phyloP scores from a whole-genome alignment of 768 basidiomycete species.

The Suillus subluteus region DNA sequence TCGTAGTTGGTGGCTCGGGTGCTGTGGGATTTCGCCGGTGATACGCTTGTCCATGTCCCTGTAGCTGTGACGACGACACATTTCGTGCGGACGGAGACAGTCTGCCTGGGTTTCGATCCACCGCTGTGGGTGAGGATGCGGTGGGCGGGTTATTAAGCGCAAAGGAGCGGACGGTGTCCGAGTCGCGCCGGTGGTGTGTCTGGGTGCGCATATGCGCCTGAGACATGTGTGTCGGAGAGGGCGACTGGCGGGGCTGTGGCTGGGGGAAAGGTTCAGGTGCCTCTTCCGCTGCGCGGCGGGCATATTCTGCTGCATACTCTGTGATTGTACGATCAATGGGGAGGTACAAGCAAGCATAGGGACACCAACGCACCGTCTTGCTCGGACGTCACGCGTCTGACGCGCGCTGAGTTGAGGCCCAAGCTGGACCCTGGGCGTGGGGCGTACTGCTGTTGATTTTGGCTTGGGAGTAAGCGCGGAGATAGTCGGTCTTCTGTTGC shows the following conservation, averaged over 20 bases:
- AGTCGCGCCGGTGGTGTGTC: slow-evolving; percentile 70
- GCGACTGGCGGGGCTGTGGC: slow-evolving; percentile 50
- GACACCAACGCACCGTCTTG: slow-evolving; percentile 43
- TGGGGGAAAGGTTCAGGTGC: slow-evolving; percentile 18
- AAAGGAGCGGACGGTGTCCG: slow-evolving; percentile 69
- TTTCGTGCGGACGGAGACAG: slow-evolving; percentile 35
- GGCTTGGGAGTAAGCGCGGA: slow-evolving; percentile 23
- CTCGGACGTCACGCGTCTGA: slow-evolving; percentile 45
- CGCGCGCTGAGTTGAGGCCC: slow-evolving; percentile 41
- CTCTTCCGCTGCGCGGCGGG: slow-evolving; percentile 22
- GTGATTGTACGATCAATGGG: background rate
- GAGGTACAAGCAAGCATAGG: slow-evolving; percentile 1
- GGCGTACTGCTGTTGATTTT: slow-evolving; percentile 24
- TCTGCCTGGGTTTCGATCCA: slow-evolving; percentile 42
- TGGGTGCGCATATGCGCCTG: slow-evolving; percentile 37
- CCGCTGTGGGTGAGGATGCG: slow-evolving; percentile 59
- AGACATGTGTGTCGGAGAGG: slow-evolving; percentile 50
- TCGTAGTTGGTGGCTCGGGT: slow-evolving; percentile 58
- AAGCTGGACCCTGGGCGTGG: slow-evolving; percentile 50
- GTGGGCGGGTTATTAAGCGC: slow-evolving; percentile 37
- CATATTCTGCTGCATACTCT: slow-evolving; percentile 33
- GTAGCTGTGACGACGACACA: slow-evolving; percentile 21
- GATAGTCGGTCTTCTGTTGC: slow-evolving; percentile 31
- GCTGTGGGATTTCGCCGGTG: slow-evolving; percentile 74
- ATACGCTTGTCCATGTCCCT: slow-evolving; percentile 38